Conservation (phyloP, 441 rosid genomes). For the Populus hybrid region DNA sequence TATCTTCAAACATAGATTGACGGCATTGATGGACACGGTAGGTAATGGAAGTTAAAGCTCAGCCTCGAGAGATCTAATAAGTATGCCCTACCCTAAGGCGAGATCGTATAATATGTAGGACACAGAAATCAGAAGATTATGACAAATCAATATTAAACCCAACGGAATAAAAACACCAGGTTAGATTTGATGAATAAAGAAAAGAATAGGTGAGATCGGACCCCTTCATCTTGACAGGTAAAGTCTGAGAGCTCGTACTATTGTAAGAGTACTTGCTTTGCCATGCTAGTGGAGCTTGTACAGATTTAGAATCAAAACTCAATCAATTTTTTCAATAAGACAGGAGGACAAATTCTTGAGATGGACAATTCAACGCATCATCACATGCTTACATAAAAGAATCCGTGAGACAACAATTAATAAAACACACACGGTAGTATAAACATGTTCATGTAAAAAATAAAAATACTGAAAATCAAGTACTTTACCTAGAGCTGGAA, state of each 20-base stretch:
- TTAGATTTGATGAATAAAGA: slow-evolving; percentile 6
- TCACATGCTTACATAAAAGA: background rate
- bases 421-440: background rate
- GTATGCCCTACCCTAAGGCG: no score
- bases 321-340: background rate
- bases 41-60: background rate
- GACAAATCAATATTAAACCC: slow-evolving; percentile 8
- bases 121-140: slow-evolving; percentile 8
- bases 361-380: slow-evolving; percentile 7
- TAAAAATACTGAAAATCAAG: background rate
- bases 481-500: slow-evolving; percentile 59
- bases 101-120: background rate
- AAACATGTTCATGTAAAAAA: background rate
- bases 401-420: background rate
- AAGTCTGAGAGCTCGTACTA: slow-evolving; percentile 15
- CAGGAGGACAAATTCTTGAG: background rate
- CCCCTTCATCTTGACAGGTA: slow-evolving; percentile 4
- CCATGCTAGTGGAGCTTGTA: background rate
- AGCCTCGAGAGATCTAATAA: no score
- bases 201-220: slow-evolving; percentile 7
- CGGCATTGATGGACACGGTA: slow-evolving; percentile 12
- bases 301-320: background rate
- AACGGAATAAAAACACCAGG: background rate
- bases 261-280: slow-evolving; percentile 5
- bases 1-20: slow-evolving; percentile 1